phyloP scores from a whole-genome alignment of 352 stramenopile genomes.

The Phytophthora europaea region DNA sequence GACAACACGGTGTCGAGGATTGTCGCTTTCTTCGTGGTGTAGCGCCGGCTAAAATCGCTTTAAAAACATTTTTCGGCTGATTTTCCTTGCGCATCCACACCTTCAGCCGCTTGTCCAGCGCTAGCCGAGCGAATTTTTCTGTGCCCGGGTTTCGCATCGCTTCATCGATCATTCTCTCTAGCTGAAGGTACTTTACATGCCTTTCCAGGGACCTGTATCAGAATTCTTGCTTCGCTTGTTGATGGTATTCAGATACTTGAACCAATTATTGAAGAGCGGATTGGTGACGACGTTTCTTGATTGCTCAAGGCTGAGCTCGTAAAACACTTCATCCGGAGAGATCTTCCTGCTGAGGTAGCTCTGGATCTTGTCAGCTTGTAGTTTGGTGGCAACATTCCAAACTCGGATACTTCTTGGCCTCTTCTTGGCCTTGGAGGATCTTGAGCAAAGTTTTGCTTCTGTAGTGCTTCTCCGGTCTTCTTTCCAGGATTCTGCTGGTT shows the following conservation, averaged over 20 bases:
- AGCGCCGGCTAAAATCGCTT: background rate
- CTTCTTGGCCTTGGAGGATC: background rate
- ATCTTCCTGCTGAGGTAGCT: background rate
- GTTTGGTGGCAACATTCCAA: background rate
- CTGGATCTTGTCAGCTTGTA: background rate
- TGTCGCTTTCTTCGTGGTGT: background rate
- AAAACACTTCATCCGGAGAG: background rate
- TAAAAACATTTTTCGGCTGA: background rate
- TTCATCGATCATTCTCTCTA: background rate
- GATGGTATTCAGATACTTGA: background rate
- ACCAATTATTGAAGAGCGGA: background rate
- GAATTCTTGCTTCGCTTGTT: background rate
- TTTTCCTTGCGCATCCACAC: background rate
- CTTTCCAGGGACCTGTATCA: background rate
- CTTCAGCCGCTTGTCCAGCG: background rate
- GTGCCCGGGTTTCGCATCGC: background rate
- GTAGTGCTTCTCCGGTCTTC: background rate
- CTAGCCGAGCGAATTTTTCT: background rate
- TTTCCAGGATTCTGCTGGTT: background rate
- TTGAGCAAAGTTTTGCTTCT: background rate
- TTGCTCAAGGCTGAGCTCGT: background rate
- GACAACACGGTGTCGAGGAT: background rate
- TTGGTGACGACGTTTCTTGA: background rate
- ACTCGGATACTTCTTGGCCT: background rate
- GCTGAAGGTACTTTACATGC: background rate